phyloP scores from a whole-genome alignment of 225 moss, liverwort and hornwort species.

The Takakia lepidozioides region DNA sequence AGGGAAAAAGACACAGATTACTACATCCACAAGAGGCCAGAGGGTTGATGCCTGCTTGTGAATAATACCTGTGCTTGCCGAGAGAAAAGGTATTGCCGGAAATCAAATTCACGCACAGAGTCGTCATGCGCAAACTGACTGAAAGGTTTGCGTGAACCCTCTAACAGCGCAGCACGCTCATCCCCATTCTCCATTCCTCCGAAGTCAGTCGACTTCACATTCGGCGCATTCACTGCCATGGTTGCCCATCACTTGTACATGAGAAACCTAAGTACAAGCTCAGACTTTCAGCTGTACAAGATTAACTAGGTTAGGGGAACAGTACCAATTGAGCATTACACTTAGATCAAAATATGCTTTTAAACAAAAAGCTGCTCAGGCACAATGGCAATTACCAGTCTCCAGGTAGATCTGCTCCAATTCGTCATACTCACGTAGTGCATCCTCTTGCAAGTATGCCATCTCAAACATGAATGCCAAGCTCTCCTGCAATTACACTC shows the following conservation, averaged over 20 bases:
- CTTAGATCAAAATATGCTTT: too few species aligned
- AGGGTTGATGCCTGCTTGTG: too few species aligned
- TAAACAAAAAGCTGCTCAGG: too few species aligned
- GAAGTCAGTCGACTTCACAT: constrained; percentile 59
- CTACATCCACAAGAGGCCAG: too few species aligned
- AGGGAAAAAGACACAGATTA: too few species aligned
- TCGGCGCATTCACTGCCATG: constrained; percentile 68
- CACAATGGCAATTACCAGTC: too few species aligned
- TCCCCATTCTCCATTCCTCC: constrained; percentile 83
- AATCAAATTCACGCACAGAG: constrained; percentile 86
- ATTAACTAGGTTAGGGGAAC: too few species aligned
- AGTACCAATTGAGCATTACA: too few species aligned
- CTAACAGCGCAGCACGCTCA: constrained; percentile 75
- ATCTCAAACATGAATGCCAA: constrained; percentile 99
- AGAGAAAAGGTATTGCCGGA: constrained; percentile 94
- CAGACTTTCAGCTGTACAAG: too few species aligned
- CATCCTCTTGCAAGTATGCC: constrained; percentile 92
- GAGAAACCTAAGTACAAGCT: too few species aligned
- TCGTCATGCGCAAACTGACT: constrained; percentile 73
- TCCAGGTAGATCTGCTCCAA: constrained; percentile 93
- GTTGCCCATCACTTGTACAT: too few species aligned
- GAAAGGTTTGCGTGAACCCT: constrained; percentile 72
- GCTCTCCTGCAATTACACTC: constrained; percentile 73
- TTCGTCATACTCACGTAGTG: constrained; percentile 97
- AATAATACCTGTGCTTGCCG: constrained; percentile 96